Evolutionary conservation across 2,329 filamentous ascomycete genomes (phyloP).

Genomic region (Ophiostoma tasmaniense): DNA sequence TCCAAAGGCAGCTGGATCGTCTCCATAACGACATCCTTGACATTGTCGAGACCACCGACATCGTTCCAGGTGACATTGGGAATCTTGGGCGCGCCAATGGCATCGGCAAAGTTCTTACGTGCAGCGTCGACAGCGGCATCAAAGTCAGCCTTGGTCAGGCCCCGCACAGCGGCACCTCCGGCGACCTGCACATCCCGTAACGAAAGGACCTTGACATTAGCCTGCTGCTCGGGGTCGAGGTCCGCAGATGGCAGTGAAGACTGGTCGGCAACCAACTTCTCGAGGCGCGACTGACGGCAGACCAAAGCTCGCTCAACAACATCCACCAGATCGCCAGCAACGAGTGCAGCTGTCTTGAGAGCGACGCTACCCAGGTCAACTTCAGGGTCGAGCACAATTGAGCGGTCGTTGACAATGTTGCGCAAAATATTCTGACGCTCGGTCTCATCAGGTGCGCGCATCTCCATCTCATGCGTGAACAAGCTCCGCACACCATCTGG

Average conservation of each 20-base stretch:
- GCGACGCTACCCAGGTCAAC: slow-evolving; percentile 80
- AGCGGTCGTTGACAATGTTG: slow-evolving; percentile 66
- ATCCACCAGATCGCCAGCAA: slow-evolving; percentile 88
- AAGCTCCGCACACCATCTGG: slow-evolving; percentile 81
- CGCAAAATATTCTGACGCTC: slow-evolving; percentile 83
- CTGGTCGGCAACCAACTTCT: slow-evolving; percentile 50
- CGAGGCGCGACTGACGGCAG: slow-evolving; percentile 66
- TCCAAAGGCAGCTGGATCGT: slow-evolving; percentile 92
- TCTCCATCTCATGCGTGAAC: slow-evolving; percentile 92
- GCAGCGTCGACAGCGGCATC: slow-evolving; percentile 91
- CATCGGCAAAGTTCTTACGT: slow-evolving; percentile 94
- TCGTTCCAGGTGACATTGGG: slow-evolving; percentile 96
- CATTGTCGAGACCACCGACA: slow-evolving; percentile 83
- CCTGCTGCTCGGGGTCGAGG: slow-evolving; percentile 13
- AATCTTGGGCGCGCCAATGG: slow-evolving; percentile 95
- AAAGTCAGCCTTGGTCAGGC: slow-evolving; percentile 75
- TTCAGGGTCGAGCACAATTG: slow-evolving; percentile 68
- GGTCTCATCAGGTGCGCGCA: slow-evolving; percentile 83
- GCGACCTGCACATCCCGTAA: slow-evolving; percentile 80
- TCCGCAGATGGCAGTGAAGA: not conserved
- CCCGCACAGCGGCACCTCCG: slow-evolving; percentile 69
- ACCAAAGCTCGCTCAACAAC: slow-evolving; percentile 84
- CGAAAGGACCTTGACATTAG: slow-evolving; percentile 39
- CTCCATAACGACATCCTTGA: slow-evolving; percentile 95
- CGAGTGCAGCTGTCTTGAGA: slow-evolving; percentile 88